Conservation (phyloP, 495 filamentous ascomycete species). For the Entonaema liquescens region DNA sequence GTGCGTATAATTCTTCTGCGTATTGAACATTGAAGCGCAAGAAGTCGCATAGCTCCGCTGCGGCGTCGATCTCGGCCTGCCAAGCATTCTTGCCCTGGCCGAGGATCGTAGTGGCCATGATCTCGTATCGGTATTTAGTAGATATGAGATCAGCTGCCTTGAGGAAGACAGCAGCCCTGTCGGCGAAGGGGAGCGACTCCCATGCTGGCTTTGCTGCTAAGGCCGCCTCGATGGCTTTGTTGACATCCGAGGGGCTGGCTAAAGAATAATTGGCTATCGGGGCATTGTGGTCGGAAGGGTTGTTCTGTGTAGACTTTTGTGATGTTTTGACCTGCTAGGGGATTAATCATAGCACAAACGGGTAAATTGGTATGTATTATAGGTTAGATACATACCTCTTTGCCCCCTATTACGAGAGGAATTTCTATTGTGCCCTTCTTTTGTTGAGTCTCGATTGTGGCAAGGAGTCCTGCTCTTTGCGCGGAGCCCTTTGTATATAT, state of each 20-base stretch:
- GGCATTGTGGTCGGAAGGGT: constrained; percentile 77
- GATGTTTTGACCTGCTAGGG: constrained; percentile 59
- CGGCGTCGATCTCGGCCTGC: constrained; percentile 96
- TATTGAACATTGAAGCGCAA: constrained; percentile 89
- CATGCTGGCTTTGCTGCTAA: constrained; percentile 82
- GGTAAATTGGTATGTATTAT: neutral
- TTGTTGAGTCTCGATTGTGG: constrained; percentile 70
- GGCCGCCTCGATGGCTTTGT: constrained; percentile 78
- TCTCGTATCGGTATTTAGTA: constrained; percentile 88
- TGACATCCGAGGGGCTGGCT: constrained; percentile 75
- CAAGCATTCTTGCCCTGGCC: constrained; percentile 96
- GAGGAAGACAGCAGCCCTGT: constrained; percentile 91
- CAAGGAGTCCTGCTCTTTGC: constrained; percentile 76
- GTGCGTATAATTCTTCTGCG: constrained; percentile 84
- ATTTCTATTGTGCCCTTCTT: constrained; percentile 70
- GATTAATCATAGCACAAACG: neutral
- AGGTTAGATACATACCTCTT: constrained; percentile 66
- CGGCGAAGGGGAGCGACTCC: constrained; percentile 83
- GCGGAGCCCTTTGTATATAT: constrained; percentile 83
- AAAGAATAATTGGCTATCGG: constrained; percentile 80
- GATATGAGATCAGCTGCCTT: constrained; percentile 91
- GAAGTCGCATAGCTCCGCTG: constrained; percentile 91
- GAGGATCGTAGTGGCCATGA: constrained; percentile 93
- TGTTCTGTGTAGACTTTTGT: constrained; percentile 66
- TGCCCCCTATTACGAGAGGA: constrained; percentile 80